Conservation (phyloP, 1,139 yeast species). For the Sporopachydermia cereana region DNA sequence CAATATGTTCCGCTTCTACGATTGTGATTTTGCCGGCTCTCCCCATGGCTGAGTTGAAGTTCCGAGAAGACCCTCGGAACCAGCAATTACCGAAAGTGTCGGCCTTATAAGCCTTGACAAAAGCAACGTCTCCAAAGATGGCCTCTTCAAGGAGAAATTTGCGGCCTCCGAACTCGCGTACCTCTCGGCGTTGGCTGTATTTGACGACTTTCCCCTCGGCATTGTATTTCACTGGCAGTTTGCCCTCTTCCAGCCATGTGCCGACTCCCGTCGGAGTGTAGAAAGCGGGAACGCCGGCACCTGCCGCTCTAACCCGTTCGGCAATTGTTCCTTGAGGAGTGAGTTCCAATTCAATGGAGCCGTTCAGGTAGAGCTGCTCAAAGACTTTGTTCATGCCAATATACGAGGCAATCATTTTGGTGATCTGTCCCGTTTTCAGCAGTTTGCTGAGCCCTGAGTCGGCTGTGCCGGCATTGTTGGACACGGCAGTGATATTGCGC, state of each 20-base stretch:
- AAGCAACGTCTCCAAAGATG: conserved; percentile 35
- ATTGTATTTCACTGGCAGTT: conserved; percentile 32
- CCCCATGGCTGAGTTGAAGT: conserved; percentile 36
- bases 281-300: conserved; percentile 39
- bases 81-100: conserved; percentile 37
- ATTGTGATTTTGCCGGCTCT: conserved; percentile 34
- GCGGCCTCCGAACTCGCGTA: conserved; percentile 32
- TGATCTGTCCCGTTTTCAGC: conserved; percentile 32
- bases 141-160: conserved; percentile 34
- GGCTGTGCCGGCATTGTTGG: conserved; percentile 41
- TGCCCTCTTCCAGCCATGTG: conserved; percentile 40
- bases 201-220: conserved; percentile 25
- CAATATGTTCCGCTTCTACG: conserved; percentile 42
- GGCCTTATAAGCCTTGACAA: conserved; percentile 36
- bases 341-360: conserved; percentile 34
- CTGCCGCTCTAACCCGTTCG: conserved; percentile 39
- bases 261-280: conserved; percentile 40
- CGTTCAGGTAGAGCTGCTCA: conserved; percentile 31
- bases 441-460: conserved; percentile 34
- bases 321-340: conserved; percentile 42
- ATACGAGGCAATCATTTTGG: conserved; percentile 36
- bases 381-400: conserved; percentile 37
- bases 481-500: conserved; percentile 32
- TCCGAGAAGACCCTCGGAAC: conserved; percentile 36
- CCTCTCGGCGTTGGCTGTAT: conserved; percentile 30